Evolutionary conservation across 257 asterid genomes (phyloP), one percentile per base, ranked within the genome.

Genomic region (Plantago ovata): DNA sequence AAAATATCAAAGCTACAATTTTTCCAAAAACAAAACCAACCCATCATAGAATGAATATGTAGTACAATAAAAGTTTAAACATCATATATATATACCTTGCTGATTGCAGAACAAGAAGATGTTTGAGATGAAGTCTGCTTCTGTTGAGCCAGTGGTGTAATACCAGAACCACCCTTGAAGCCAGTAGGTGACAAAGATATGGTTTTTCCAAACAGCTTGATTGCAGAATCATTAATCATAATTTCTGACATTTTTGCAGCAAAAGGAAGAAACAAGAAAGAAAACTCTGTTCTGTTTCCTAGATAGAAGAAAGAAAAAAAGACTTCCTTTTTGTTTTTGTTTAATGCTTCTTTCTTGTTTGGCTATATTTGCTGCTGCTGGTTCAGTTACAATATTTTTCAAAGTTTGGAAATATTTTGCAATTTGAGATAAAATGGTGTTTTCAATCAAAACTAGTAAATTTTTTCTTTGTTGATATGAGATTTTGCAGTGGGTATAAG

Each of bases 201-300:
- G 57, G 89, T 89, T 78, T 83, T 75, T 43, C 96, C 96, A 44
- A 89, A 89, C 53, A 88, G 85, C 76, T 83, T 88, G 39, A 88
- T 81, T 42, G 70, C 71, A 61, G 73, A 69, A 53, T 79, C 86
- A 63, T 62, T 73, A 24, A 46, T 69, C 32, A 8, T 65, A 58
- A 43, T 48, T 43, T 55, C 73, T 43, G 60, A 64, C 20, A 24
- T 1, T 16, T 20, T 47, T 8, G 38, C 28, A 38, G 14, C 48
- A 43, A 3, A 3, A 45, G 24, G n/a, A n/a, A n/a, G n/a, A n/a
- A n/a, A n/a, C n/a, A n/a, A n/a, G n/a, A n/a, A 59, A 32, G 38
- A 41, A 14, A 4, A 46, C 66, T 48, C 20, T 61, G 40, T 50
- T 38, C 10, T 50, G 56, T 51, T 62, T 21, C 22, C 43, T 49